Conservation (phyloP, 306 rosid species). For the Corylus heterophylla region DNA sequence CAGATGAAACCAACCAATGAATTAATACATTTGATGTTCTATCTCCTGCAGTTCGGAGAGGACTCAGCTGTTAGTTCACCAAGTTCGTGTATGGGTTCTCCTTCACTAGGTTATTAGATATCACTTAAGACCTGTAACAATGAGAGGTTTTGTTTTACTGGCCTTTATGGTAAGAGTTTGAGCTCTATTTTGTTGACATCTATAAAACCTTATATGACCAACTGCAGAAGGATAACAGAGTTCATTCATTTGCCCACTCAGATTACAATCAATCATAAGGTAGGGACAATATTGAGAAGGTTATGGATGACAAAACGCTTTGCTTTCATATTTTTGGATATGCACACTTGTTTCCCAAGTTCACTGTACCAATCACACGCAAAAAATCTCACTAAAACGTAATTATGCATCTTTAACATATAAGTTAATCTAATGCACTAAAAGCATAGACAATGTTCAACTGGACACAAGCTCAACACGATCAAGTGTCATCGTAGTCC, state of each 20-base stretch:
- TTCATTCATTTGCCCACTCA: neutral
- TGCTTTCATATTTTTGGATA: too few species aligned
- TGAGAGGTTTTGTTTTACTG: neutral
- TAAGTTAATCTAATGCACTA: neutral
- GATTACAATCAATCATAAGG: neutral
- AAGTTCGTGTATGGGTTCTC: too few species aligned
- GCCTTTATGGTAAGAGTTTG: neutral
- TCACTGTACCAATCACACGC: too few species aligned
- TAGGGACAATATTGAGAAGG: neutral
- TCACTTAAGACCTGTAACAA: too few species aligned
- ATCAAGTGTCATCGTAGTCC: neutral
- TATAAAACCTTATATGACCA: neutral
- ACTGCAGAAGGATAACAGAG: neutral
- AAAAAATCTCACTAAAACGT: too few species aligned
- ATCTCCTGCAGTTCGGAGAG: neutral
- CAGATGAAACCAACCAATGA: neutral
- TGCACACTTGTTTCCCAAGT: too few species aligned
- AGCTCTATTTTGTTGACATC: neutral
- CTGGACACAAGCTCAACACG: too few species aligned
- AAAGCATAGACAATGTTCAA: neutral
- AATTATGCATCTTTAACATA: too few species aligned
- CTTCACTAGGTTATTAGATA: neutral
- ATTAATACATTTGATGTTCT: neutral
- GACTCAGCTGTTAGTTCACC: too few species aligned
- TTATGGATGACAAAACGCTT: too few species aligned